phyloP scores from a whole-genome alignment of 345 rosid species.

The Adansonia digitata region DNA sequence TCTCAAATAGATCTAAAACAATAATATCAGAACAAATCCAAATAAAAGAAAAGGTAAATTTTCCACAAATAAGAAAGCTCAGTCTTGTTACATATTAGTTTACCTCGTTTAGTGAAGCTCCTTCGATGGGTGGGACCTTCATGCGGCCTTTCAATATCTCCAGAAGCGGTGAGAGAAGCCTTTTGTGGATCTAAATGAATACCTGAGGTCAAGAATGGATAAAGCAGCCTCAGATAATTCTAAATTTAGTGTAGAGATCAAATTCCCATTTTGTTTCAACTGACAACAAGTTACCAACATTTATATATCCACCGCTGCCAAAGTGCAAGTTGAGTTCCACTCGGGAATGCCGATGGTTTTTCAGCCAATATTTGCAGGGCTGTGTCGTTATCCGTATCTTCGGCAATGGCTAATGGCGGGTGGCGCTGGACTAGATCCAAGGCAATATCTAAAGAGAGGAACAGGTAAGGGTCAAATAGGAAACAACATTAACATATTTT shows the following conservation, averaged over 20 bases:
- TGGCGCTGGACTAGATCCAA: conserved; percentile 49
- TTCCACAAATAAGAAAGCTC: background rate
- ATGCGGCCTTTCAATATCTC: conserved; percentile 13
- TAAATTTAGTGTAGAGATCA: background rate
- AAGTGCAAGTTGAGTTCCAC: conserved; percentile 42
- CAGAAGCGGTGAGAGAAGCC: background rate
- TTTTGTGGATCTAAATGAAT: conserved; percentile 3
- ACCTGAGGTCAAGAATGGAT: background rate
- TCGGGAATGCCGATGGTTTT: conserved; percentile 58
- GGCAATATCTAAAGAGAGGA: conserved; percentile 40
- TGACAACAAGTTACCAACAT: conserved; percentile 24
- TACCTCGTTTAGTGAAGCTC: conserved; percentile 5
- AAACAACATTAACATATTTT: too few species aligned
- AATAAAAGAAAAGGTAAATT: background rate
- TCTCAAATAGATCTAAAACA: background rate
- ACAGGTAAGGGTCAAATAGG: background rate
- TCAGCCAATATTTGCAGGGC: conserved; percentile 55
- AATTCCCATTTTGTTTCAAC: background rate
- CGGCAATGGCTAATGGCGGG: conserved; percentile 39
- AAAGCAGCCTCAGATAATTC: background rate
- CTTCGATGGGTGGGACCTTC: conserved; percentile 1
- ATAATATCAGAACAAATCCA: background rate
- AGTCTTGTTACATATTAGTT: background rate
- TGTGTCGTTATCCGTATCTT: conserved; percentile 57
- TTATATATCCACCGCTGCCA: conserved; percentile 61